phyloP scores from a whole-genome alignment of 805 yeast species.

The Tetrapisispora pingtungensis region DNA sequence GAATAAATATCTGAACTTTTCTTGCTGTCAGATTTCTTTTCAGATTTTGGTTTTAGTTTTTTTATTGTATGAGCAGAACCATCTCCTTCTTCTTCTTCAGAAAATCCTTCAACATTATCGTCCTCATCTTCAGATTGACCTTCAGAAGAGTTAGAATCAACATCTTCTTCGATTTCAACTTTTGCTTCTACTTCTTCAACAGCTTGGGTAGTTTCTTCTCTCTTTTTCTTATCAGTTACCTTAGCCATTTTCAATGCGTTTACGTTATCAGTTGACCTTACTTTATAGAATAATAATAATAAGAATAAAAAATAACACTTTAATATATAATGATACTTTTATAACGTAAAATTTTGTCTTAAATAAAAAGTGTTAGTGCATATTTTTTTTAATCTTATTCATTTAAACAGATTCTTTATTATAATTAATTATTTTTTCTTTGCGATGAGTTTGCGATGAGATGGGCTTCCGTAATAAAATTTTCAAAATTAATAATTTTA shows the following conservation, averaged over 20 bases:
- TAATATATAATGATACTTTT: too few relatives aligned
- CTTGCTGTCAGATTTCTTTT: constrained; percentile 15
- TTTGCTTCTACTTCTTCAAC: constrained; percentile 13
- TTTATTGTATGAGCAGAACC: constrained; percentile 20
- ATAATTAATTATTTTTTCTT: neutral
- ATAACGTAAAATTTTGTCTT: too few relatives aligned
- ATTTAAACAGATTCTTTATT: too few relatives aligned
- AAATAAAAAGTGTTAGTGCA: too few relatives aligned
- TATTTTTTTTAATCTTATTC: too few relatives aligned
- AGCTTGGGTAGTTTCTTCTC: constrained; percentile 1
- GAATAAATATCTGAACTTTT: constrained; percentile 28
- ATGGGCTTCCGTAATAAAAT: constrained; percentile 2
- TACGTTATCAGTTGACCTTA: too few relatives aligned
- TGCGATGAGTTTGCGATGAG: constrained; percentile 2
- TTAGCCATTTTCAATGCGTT: constrained; percentile 7
- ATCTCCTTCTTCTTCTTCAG: constrained; percentile 25
- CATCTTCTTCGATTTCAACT: constrained; percentile 13
- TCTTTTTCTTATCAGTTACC: neutral
- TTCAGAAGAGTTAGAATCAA: constrained; percentile 18
- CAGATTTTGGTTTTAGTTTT: constrained; percentile 21
- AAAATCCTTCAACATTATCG: constrained; percentile 28
- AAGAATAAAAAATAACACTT: neutral
- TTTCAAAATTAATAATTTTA: neutral
- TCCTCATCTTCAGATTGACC: constrained; percentile 18
- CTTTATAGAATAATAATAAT: too few relatives aligned